phyloP scores from a whole-genome alignment of 2,329 filamentous ascomycete genomes.

The Diaporthe sp. region DNA sequence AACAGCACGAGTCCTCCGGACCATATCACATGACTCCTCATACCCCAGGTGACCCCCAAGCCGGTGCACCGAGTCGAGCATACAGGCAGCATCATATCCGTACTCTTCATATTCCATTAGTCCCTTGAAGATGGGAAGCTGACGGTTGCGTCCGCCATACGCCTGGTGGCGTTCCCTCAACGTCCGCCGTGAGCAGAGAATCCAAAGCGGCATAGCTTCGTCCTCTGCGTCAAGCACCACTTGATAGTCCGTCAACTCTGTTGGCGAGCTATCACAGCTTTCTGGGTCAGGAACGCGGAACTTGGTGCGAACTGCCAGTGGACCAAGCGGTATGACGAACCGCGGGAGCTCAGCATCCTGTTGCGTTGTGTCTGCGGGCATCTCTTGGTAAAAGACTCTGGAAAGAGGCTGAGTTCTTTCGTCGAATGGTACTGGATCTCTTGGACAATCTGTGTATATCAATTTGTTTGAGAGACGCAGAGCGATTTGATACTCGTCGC shows the following conservation, averaged over 20 bases:
- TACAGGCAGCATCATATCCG: neutral
- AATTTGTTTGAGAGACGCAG: neutral
- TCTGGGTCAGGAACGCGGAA: neutral
- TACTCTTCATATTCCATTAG: neutral
- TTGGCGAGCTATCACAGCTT: neutral
- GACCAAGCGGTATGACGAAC: neutral
- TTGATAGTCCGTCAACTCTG: neutral
- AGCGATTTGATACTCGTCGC: neutral
- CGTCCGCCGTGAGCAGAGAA: neutral
- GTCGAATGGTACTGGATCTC: neutral
- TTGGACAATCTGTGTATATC: neutral
- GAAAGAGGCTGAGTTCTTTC: neutral
- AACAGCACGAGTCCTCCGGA: slow-evolving; percentile 8
- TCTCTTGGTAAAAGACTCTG: neutral
- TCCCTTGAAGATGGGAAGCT: neutral
- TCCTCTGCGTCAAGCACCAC: neutral
- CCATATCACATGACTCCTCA: neutral
- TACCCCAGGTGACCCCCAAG: neutral
- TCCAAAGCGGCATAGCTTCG: neutral
- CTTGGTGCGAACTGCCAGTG: neutral
- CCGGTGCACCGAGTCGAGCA: neutral
- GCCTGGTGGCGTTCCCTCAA: neutral
- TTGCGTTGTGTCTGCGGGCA: neutral
- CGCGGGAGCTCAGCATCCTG: neutral
- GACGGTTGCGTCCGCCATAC: neutral